Conservation (phyloP, 345 rosid genomes). For the Ceriops decandra region DNA sequence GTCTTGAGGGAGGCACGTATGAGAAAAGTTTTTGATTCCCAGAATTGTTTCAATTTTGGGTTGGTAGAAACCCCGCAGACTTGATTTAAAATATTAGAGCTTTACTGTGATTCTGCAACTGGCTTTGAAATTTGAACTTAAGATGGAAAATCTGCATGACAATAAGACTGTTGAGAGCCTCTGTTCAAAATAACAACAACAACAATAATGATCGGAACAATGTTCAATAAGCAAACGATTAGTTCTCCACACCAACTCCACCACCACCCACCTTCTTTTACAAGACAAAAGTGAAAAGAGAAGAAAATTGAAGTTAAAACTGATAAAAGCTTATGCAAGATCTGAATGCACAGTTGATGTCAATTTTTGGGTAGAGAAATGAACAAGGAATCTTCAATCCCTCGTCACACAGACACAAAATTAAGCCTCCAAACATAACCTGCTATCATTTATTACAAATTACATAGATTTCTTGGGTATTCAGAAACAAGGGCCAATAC, state of each 20-base stretch:
- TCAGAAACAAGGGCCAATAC: neutral
- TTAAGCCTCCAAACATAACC: neutral
- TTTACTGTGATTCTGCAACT: neutral
- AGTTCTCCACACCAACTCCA: no score
- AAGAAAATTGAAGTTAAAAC: neutral
- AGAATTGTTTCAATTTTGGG: conserved; percentile 12
- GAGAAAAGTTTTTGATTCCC: conserved; percentile 18
- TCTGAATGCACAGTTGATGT: conserved; percentile 1
- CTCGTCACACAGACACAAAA: conserved; percentile 6
- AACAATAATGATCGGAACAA: neutral
- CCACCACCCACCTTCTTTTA: neutral
- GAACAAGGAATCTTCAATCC: neutral
- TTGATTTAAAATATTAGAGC: neutral
- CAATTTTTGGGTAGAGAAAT: neutral
- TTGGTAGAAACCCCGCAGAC: neutral
- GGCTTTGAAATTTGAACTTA: neutral
- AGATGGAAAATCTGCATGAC: neutral
- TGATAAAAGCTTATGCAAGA: neutral
- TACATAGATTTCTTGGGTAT: neutral
- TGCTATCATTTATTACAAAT: neutral
- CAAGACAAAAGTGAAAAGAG: neutral
- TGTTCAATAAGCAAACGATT: no score
- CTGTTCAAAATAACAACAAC: neutral
- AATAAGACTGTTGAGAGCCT: neutral
- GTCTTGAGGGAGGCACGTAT: neutral